phyloP scores from a whole-genome alignment of 495 filamentous ascomycete genomes.

The Arthonia radiata region DNA sequence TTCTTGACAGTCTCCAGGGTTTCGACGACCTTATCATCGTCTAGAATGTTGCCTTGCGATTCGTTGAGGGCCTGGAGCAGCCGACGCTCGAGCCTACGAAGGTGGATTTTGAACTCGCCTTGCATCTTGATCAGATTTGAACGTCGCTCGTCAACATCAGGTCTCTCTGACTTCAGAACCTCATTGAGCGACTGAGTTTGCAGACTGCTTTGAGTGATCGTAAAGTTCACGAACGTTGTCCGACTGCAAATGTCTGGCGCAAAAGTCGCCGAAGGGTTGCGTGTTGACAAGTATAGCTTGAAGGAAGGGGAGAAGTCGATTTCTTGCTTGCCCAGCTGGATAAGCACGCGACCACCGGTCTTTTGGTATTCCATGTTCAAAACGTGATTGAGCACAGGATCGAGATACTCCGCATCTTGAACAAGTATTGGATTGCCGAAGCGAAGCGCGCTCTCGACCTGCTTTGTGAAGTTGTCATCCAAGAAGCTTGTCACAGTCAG shows the following conservation, averaged over 20 bases:
- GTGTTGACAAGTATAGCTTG: constrained; percentile 80
- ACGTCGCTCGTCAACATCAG: constrained; percentile 89
- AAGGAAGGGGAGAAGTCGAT: constrained; percentile 98
- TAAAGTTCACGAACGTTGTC: constrained; percentile 98
- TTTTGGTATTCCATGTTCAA: constrained; percentile 99
- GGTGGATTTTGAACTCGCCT: constrained; percentile 93
- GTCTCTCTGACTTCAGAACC: constrained; percentile 85
- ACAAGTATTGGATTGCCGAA: constrained; percentile 98
- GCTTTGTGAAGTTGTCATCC: constrained; percentile 93
- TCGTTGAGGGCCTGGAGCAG: constrained; percentile 89
- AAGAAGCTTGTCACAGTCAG: constrained; percentile 95
- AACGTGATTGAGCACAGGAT: constrained; percentile 93
- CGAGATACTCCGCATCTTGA: constrained; percentile 90
- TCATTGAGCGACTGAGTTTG: constrained; percentile 95
- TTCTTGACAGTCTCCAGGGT: constrained; percentile 95
- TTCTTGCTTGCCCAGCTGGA: constrained; percentile 94
- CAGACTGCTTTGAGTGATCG: constrained; percentile 93
- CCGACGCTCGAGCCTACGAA: constrained; percentile 86
- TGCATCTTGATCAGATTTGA: constrained; percentile 95
- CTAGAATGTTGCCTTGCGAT: constrained; percentile 90
- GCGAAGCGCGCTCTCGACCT: constrained; percentile 81
- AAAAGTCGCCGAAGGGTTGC: constrained; percentile 89
- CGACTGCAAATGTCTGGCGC: constrained; percentile 96
- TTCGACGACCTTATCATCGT: constrained; percentile 94
- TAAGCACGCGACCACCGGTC: constrained; percentile 94